Evolutionary conservation across 148 eudicot genomes (phyloP), one percentile per base, ranked within the genome.

Genomic region (Persicaria maculosa): DNA sequence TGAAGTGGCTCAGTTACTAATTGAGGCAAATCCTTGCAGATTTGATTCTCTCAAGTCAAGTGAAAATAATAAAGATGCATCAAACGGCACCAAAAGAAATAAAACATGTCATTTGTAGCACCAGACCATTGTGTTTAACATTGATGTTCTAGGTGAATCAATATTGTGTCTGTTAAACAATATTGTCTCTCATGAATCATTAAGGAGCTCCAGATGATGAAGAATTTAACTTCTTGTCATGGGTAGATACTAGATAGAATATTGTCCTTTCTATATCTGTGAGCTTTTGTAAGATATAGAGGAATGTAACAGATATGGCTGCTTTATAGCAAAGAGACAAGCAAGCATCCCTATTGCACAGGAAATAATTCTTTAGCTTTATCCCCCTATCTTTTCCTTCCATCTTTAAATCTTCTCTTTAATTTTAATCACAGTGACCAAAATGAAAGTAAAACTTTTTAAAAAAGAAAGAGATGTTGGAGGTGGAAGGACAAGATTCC

Each of bases 1-100:
- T 43, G 97, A 89, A 75, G 88, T 89, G 5, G 95, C 89, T 47
- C 97, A 91, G 85, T 76, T 82, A 74, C 84, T 93, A 57, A 84
- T 77, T 22, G 93, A 91, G 78, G 92, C 86, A 9, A 94, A 93
- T 81, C 95, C 91, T 1, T 85, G 87, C 83, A 83, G 83, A 81
- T 88, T 83, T 71, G 84, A 86, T 77, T 82, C 86, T 68, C 83
- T 81, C 84, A 94, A 86, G 78, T 83, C 81, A 46, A 77, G 81
- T 19, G 79, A 81, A 11, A 89, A 86, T 81, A 83, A 77, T 53
- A 83, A 81, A 78, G 88, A 86, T 50, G 75, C 83, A 74, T 74
- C 74, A 71, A 80, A 73, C 61, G 68, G 68, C 73, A 82, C 77
- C 55, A 86, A 76, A 74, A 70, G 83, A 72, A 78, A 81, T 62